Evolutionary conservation across 2,329 filamentous ascomycete genomes (phyloP).

Genomic region (Botrytis aclada): DNA sequence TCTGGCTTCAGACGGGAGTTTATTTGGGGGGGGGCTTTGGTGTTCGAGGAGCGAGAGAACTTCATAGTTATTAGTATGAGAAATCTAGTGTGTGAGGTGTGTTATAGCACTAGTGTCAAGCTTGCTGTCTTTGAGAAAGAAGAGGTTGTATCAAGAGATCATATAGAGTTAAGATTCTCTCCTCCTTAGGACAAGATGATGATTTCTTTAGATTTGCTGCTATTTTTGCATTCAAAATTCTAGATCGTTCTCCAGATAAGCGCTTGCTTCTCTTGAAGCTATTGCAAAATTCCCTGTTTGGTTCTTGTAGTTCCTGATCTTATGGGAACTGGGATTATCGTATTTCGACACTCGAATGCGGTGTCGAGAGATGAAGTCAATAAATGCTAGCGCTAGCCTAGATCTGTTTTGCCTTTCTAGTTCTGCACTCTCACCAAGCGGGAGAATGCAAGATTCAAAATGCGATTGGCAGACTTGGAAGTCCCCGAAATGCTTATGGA

Average conservation of each 20-base stretch:
- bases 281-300: neutral
- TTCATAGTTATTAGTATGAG: too few relatives aligned
- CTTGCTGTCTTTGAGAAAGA: neutral
- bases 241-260: accelerated
- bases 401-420: neutral
- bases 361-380: neutral
- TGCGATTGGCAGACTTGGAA: neutral
- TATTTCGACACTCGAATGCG: accelerated
- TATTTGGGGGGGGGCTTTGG: neutral
- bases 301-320: neutral
- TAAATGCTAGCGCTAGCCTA: neutral
- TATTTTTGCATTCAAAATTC: neutral
- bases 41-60: neutral
- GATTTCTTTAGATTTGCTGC: neutral
- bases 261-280: neutral
- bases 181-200: neutral
- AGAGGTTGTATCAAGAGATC: neutral
- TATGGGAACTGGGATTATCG: accelerated
- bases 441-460: neutral
- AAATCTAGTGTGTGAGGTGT: too few relatives aligned
- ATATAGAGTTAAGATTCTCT: neutral
- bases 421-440: neutral
- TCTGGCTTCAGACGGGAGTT: neutral
- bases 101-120: neutral
- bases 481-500: too few relatives aligned